These are phyloP conservation scores for Solioccasus polychromus DNA, from an alignment of 768 basidiomycete genomes.

Conservation along the genomic window DNA sequence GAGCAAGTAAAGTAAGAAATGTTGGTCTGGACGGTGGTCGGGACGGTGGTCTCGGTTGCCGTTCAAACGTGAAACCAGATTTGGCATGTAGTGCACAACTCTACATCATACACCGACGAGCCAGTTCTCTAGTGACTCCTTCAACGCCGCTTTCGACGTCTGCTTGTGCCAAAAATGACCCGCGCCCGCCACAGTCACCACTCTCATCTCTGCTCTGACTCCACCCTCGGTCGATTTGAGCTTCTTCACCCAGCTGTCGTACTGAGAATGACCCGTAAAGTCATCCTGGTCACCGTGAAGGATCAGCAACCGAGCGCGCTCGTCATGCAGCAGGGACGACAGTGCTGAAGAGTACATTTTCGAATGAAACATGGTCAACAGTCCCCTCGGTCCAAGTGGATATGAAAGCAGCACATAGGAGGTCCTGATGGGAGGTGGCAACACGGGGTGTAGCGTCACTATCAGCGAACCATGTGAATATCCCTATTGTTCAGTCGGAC, in stretches of 20 bases:
- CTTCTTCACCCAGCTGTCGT: constrained; percentile 51
- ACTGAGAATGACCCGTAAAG: constrained; percentile 57
- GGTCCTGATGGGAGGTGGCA: constrained; percentile 48
- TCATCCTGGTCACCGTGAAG: constrained; percentile 70
- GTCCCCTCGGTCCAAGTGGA: constrained; percentile 62
- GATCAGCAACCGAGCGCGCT: constrained; percentile 52
- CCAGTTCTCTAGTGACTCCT: constrained; percentile 22
- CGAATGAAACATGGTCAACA: constrained; percentile 68
- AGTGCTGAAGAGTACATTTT: constrained; percentile 52
- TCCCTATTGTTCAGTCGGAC: constrained; percentile 45
- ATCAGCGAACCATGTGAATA: constrained; percentile 83
- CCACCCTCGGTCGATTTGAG: constrained; percentile 32
- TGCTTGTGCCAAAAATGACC: constrained; percentile 67
- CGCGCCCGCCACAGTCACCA: constrained; percentile 43
- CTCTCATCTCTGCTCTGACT: constrained; percentile 26
- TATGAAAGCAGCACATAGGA: constrained; percentile 75
- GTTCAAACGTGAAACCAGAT: constrained; percentile 13
- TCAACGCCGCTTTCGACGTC: constrained; percentile 22
- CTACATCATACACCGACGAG: constrained; percentile 6
- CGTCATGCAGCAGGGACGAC: constrained; percentile 45
- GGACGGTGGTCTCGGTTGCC: constrained; percentile 28
- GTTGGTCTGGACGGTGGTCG: no score
- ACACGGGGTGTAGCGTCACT: constrained; percentile 59
- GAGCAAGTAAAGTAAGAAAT: constrained; percentile 10
- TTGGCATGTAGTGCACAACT: not conserved